Base-by-base conservation (phyloP, 169 alveolate species). In the Plasmodium malariae region DNA sequence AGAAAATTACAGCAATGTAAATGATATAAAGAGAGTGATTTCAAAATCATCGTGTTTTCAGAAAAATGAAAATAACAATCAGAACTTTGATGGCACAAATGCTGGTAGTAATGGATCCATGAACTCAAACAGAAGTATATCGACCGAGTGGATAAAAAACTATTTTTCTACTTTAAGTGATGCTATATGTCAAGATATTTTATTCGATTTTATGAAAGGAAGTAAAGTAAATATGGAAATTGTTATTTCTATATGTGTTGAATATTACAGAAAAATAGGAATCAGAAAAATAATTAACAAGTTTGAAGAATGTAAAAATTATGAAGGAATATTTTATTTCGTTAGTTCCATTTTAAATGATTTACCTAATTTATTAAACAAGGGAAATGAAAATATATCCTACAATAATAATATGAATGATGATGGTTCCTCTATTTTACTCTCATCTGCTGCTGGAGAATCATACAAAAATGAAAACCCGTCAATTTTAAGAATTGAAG, bases 1-100 rank as follows among this genome's bases (percentile, higher is more conserved):
- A 28, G 99, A 98, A 92, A 96, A 97, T 94, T 98, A 96, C 94
- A 94, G 98, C 59, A 98, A 97, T 85, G 92, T 97, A 70, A 93
- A 96, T 36, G 99, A 98, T 74, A 96, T 97, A 43, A 97, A 96
- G 95, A 96, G 99, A 89, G 98, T 97, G 28, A 92, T 97, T 80
- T 93, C 96, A 1, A 96, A 96, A 90, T 95, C 97, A 0, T 94
- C 96, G 57, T 95, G 95, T 70, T 93, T 96, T 30, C 96, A 96
- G 57, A 94, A 63, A 80, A 78, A 40, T 40, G 65, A 62, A 57
- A 74, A 59, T 65, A 48, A 5, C 4, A 40, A 45, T 21, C 11
- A 55, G 3, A 67, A 55, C 14, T 40, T 43, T 32, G 73, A 62
- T 32, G 36, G 14, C 14, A 54, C 36, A 48, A 19, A 9, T 48